Evolutionary conservation across 1,139 yeast species (phyloP), one percentile per base, ranked within the genome.

Genomic region (Debaryomyces nepalensis): DNA sequence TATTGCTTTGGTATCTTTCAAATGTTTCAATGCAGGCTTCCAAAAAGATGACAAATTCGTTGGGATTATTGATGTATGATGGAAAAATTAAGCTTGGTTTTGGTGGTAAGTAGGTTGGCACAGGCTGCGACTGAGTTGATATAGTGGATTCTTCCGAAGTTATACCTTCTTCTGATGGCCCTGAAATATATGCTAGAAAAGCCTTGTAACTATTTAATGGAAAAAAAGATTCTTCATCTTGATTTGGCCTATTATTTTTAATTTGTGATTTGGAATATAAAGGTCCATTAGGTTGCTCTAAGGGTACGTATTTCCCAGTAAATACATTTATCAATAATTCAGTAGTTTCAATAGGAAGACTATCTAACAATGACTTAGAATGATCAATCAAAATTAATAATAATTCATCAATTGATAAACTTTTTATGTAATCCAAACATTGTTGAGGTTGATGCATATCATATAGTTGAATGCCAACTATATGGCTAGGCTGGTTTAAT

Each of bases 91-190:
- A 71, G 41, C 91, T 77, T 3, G 99, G 98, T 42, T 83, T 77
- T 2, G 99, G 99, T 1, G 98, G 97, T 44, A 86, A 83, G 58
- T 91, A 91, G 0, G 96, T 87, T 1, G 95, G 93, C 21, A 60
- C 45, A 3, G 53, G 46, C 16, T 41, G 35, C 22, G 20, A 10
- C 16, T 23, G 30, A 4, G 40, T 22, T 6, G 38, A 9, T n/a
- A 43, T 46, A n/a, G 15, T 34, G 4, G 36, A 33, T n/a, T 47
- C 48, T 20, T 51, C 56, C 5, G 49, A 57, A 2, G 45, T 52
- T 2, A 44, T 49, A 1, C 43, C 52, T 18, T 43, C 44, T 4
- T 33, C 33, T 9, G 43, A 38, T 2, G 41, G 15, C 2, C 64
- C 66, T 0, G 82, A 70, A 73, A 87, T 74, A 55, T 85, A 87